These are phyloP conservation scores for Lodderomyces beijingensis DNA, from an alignment of 1,139 yeast species.

Conservation along the genomic window DNA sequence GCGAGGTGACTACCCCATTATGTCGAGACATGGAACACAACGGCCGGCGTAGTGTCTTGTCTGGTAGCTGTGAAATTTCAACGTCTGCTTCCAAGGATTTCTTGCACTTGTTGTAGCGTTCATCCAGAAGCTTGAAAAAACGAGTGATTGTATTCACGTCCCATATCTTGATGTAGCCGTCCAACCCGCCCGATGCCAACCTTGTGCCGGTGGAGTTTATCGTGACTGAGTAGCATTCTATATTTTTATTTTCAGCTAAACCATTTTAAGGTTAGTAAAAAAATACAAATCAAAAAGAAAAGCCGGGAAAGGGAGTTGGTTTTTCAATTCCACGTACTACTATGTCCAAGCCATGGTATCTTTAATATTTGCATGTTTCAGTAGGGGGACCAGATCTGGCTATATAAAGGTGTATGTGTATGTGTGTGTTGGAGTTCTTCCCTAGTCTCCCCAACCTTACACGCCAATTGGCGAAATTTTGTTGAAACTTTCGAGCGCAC, in stretches of 20 bases:
- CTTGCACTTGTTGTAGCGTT: slow-evolving; percentile 3
- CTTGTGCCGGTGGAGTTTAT: slow-evolving; percentile 79
- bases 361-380: slow-evolving; percentile 81
- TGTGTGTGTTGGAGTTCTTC: no score
- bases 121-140: slow-evolving; percentile 14
- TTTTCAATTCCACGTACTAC: slow-evolving; percentile 42
- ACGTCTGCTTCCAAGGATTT: slow-evolving; percentile 3
- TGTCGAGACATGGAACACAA: slow-evolving; percentile 80
- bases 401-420: no score
- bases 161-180: slow-evolving; percentile 93
- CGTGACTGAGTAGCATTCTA: slow-evolving; percentile 81
- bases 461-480: no score
- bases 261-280: slow-evolving; percentile 3
- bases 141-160: slow-evolving; percentile 44
- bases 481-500: no score
- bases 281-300: not conserved
- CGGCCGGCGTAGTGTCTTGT: slow-evolving; percentile 47
- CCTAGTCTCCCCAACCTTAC: no score
- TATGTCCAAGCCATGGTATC: slow-evolving; percentile 81
- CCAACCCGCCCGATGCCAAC: slow-evolving; percentile 92
- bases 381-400: no score
- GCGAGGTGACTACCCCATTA: slow-evolving; percentile 91
- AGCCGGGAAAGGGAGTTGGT: no score
- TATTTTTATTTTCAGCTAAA: slow-evolving; percentile 74
- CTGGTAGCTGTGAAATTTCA: slow-evolving; percentile 19